These are phyloP conservation scores for Asterochloris sp. DNA, from an alignment of 139 green algal species.

Conservation along the genomic window DNA sequence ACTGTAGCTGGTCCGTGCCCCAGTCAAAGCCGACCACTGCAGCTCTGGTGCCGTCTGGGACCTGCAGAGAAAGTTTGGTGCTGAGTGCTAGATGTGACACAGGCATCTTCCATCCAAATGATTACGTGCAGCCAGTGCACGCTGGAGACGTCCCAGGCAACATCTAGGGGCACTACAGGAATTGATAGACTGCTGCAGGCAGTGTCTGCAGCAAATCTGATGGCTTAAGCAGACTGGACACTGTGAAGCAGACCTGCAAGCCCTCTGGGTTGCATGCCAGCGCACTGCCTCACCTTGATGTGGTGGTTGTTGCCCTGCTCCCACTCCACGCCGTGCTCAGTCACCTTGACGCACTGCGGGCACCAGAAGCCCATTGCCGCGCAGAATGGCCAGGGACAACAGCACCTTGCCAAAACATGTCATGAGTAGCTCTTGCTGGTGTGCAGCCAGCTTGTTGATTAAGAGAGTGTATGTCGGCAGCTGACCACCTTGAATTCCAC, in stretches of 20 bases:
- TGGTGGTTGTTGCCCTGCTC: slow-evolving; percentile 60
- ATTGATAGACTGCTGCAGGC: no score
- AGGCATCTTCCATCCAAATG: no score
- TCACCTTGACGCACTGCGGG: slow-evolving; percentile 44
- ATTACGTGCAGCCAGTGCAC: no score
- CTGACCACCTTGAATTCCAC: slow-evolving; percentile 48
- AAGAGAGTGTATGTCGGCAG: background rate
- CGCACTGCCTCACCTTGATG: slow-evolving; percentile 41
- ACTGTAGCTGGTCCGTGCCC: background rate
- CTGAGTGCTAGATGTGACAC: no score
- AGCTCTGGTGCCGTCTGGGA: background rate
- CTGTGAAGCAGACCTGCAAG: no score
- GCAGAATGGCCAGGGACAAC: no score
- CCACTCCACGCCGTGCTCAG: slow-evolving; percentile 36
- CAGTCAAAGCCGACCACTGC: slow-evolving; percentile 17
- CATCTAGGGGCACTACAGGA: no score
- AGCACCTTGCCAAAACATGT: no score
- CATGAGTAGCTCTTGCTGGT: background rate
- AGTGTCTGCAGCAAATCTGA: no score
- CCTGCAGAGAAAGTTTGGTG: background rate
- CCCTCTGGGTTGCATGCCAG: background rate
- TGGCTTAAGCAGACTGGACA: no score
- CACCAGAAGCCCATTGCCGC: background rate
- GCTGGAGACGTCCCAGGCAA: no score
- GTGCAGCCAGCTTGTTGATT: background rate